Evolutionary conservation across 257 asterid species (phyloP).

Genomic region (Paraleonurus japonicus): DNA sequence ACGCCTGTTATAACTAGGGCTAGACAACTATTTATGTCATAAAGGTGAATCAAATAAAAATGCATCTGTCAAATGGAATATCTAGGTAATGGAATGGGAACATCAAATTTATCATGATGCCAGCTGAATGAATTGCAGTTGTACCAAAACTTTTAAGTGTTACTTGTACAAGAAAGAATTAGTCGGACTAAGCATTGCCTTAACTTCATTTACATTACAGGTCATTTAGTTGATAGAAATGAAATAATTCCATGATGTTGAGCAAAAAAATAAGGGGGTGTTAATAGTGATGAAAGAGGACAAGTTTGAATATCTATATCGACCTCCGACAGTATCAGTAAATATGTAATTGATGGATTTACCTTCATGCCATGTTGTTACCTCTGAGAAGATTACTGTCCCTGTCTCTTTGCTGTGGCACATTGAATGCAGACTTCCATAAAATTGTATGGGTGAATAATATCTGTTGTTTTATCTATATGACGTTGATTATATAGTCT

Average conservation of each 20-base stretch:
- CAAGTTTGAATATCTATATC: background rate
- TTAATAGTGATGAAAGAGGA: background rate
- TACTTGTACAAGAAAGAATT: too few relatives aligned
- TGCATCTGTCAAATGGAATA: too few relatives aligned
- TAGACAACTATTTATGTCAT: too few relatives aligned
- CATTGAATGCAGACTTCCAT: background rate
- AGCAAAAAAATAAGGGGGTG: background rate
- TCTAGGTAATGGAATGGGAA: background rate
- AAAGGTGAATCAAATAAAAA: too few relatives aligned
- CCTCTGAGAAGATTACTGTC: too few relatives aligned
- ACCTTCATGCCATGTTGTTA: too few relatives aligned
- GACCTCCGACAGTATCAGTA: background rate
- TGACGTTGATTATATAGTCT: background rate
- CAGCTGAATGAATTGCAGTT: background rate
- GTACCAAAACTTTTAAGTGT: too few relatives aligned
- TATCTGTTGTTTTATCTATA: background rate
- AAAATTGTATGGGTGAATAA: background rate
- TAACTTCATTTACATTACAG: background rate
- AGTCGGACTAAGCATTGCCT: background rate
- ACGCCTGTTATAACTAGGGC: too few relatives aligned
- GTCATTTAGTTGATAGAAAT: background rate
- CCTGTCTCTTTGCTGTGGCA: background rate
- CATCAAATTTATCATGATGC: background rate
- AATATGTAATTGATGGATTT: too few relatives aligned
- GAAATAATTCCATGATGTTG: background rate